phyloP scores from a whole-genome alignment of 1,284 basidiomycete species.

The Earliella scabrosa region DNA sequence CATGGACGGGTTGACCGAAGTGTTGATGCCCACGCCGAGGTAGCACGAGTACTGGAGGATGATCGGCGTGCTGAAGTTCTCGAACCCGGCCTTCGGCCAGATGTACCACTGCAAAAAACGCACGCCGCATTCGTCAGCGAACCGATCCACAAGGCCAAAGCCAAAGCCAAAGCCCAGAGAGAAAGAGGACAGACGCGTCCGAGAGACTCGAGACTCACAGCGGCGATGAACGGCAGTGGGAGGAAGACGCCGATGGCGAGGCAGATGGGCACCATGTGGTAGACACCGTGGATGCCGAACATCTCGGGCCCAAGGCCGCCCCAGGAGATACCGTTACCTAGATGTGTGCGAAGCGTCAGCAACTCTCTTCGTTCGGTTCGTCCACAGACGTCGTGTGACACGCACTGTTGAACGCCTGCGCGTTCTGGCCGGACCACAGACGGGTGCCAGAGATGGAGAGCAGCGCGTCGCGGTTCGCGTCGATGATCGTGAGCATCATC shows the following conservation, averaged over 20 bases:
- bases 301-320: conserved; percentile 58
- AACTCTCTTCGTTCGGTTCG: too few relatives aligned
- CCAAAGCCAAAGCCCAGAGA: background rate
- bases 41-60: conserved; percentile 45
- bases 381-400: too few relatives aligned
- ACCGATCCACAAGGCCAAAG: too few relatives aligned
- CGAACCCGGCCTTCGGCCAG: conserved; percentile 50
- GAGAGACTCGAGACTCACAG: conserved; percentile 31
- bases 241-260: conserved; percentile 55
- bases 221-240: conserved; percentile 54
- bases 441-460: conserved; percentile 37
- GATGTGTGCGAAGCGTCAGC: too few relatives aligned
- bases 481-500: conserved; percentile 55
- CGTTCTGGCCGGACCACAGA: conserved; percentile 58
- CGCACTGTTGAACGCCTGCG: conserved; percentile 47
- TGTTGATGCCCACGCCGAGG: conserved; percentile 57
- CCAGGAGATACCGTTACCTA: conserved; percentile 59
- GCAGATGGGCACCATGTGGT: conserved; percentile 56
- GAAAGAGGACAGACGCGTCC: background rate
- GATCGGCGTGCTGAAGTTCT: conserved; percentile 54
- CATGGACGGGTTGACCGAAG: conserved; percentile 43
- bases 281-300: conserved; percentile 51
- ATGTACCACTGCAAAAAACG: conserved; percentile 45
- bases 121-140: too few relatives aligned
- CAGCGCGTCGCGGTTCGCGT: conserved; percentile 42